phyloP scores from a whole-genome alignment of 257 asterid genomes.

The Marsdenia floribunda region DNA sequence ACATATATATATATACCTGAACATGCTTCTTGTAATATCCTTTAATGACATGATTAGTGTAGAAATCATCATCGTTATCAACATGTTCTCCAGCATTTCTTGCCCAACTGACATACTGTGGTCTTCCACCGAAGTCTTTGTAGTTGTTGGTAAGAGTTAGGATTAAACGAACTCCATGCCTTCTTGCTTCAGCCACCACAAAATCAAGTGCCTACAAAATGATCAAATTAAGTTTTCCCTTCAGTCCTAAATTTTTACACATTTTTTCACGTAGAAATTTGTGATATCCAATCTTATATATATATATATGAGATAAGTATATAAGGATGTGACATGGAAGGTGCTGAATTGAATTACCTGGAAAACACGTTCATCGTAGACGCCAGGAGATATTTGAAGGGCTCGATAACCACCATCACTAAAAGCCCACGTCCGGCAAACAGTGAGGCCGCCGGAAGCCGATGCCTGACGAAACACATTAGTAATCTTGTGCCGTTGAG shows the following conservation, averaged over 20 bases:
- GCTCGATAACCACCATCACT: constrained; percentile 49
- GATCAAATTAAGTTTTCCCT: no score
- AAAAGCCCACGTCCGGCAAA: constrained; percentile 79
- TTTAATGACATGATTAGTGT: constrained; percentile 30
- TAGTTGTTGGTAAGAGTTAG: constrained; percentile 43
- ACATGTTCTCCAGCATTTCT: constrained; percentile 32
- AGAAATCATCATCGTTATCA: constrained; percentile 40
- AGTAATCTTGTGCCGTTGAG: constrained; percentile 45
- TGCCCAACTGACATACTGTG: constrained; percentile 46
- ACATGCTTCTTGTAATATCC: constrained; percentile 41
- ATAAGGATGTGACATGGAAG: no score
- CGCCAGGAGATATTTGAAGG: constrained; percentile 60
- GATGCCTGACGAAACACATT: constrained; percentile 51
- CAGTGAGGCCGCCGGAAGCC: constrained; percentile 52
- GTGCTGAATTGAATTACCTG: constrained; percentile 30
- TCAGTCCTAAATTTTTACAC: no score
- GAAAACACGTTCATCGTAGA: constrained; percentile 60
- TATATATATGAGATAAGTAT: no score
- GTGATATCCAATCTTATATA: no score
- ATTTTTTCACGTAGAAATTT: no score
- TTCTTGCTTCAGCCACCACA: constrained; percentile 45
- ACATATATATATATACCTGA: constrained; percentile 17
- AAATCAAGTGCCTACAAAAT: constrained; percentile 35
- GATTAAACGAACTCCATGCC: constrained; percentile 28
- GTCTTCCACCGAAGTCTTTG: constrained; percentile 48